Conservation (phyloP, 495 filamentous ascomycete genomes). For the Penicilliopsis zonata region DNA sequence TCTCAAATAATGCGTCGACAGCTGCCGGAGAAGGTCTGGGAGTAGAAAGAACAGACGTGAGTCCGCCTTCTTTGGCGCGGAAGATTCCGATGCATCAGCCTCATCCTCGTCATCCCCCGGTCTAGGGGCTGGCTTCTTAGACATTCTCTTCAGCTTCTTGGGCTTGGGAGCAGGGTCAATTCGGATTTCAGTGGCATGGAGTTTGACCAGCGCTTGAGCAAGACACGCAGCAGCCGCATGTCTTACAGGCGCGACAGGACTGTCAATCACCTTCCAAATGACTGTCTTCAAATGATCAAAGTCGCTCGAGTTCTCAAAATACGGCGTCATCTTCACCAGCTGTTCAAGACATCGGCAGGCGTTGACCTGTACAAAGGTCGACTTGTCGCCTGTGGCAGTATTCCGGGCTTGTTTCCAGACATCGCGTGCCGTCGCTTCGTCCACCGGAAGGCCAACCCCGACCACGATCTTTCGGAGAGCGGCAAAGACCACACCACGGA, state of each 20-base stretch:
- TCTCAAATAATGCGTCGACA: slow-evolving; percentile 74
- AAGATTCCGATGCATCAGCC: slow-evolving; percentile 52
- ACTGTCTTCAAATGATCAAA: slow-evolving; percentile 74
- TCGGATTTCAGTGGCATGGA: slow-evolving; percentile 53
- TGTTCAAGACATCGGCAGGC: slow-evolving; percentile 73
- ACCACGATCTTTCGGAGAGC: slow-evolving; percentile 63
- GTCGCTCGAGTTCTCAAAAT: slow-evolving; percentile 83
- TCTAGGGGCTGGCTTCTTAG: slow-evolving; percentile 53
- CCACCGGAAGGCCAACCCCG: slow-evolving; percentile 62
- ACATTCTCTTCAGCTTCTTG: slow-evolving; percentile 62
- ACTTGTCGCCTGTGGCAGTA: slow-evolving; percentile 67
- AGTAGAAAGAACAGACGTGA: slow-evolving; percentile 61
- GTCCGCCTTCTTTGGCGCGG: slow-evolving; percentile 57
- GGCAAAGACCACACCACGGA: slow-evolving; percentile 72
- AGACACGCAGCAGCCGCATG: slow-evolving; percentile 83
- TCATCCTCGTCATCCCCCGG: slow-evolving; percentile 68
- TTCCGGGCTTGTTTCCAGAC: slow-evolving; percentile 86
- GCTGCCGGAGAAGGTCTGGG: slow-evolving; percentile 63
- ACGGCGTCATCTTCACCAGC: slow-evolving; percentile 55
- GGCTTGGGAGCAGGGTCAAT: slow-evolving; percentile 46
- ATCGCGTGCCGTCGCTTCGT: slow-evolving; percentile 77
- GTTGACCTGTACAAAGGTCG: slow-evolving; percentile 64
- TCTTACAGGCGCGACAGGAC: slow-evolving; percentile 55
- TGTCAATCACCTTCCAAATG: slow-evolving; percentile 79
- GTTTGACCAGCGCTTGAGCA: slow-evolving; percentile 64